A percentile compares a stretch with the other conserved stretches of the same genome.
Evolutionary conservation across 83 land plant species (phyloP).

Genomic region (Picea engelmannii): DNA sequence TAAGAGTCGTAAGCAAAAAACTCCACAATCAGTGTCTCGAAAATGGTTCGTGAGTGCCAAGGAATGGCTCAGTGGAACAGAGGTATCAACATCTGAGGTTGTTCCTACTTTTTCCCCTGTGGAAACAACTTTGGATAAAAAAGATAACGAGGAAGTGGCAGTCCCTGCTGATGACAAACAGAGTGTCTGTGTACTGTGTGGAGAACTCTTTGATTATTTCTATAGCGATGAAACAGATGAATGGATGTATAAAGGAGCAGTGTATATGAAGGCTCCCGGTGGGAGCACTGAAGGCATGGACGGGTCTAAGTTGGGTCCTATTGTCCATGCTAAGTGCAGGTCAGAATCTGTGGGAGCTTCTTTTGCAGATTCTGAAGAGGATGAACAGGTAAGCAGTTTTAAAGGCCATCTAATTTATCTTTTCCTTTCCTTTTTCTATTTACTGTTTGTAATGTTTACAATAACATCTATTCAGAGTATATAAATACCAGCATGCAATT

Average conservation of each 20-base stretch:
- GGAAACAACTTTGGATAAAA: slow-evolving; percentile 53
- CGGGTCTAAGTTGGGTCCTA: slow-evolving; percentile 73
- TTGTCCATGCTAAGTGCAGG: slow-evolving; percentile 94
- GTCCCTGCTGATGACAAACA: slow-evolving; percentile 99
- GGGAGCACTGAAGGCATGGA: slow-evolving; percentile 66
- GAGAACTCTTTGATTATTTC: slow-evolving; percentile 95
- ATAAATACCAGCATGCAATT: background rate
- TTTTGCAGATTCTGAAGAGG: slow-evolving; percentile 27
- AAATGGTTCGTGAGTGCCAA: slow-evolving; percentile 87
- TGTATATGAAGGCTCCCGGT: slow-evolving; percentile 78
- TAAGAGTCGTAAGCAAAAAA: slow-evolving; percentile 73
- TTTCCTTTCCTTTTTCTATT: background rate
- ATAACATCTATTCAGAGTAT: background rate
- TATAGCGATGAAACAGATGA: slow-evolving; percentile 96
- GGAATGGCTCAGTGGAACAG: slow-evolving; percentile 91
- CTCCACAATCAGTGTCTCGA: slow-evolving; percentile 49
- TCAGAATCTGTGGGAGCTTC: slow-evolving; percentile 45
- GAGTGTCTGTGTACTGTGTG: slow-evolving; percentile 86
- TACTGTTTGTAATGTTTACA: background rate
- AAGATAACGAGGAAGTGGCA: slow-evolving; percentile 71
- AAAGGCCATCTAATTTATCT: background rate
- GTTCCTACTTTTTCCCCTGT: slow-evolving; percentile 69
- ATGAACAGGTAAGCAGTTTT: slow-evolving; percentile 23
- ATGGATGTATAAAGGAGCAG: slow-evolving; percentile 99
- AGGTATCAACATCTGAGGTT: slow-evolving; percentile 49